phyloP scores from a whole-genome alignment of 768 basidiomycete genomes.

The Mycena metata region DNA sequence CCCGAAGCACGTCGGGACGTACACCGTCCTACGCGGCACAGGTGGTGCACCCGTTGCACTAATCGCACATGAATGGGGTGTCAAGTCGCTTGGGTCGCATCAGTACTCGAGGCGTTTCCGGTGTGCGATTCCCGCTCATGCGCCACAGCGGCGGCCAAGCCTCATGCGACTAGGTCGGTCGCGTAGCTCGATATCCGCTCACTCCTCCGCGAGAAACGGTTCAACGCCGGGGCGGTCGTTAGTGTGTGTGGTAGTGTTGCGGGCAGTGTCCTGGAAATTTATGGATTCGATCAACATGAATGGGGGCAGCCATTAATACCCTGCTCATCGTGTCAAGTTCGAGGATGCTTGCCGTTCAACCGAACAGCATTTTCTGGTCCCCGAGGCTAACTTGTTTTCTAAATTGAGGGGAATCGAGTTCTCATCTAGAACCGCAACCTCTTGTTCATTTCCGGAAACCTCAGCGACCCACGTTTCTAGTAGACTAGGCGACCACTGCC shows the following conservation, averaged over 20 bases:
- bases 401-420: too few relatives aligned
- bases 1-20: conserved; percentile 49
- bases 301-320: too few relatives aligned
- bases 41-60: not conserved
- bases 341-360: too few relatives aligned
- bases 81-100: conserved; percentile 7
- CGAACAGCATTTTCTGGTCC: too few relatives aligned
- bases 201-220: conserved; percentile 5
- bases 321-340: too few relatives aligned
- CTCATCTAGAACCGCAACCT: too few relatives aligned
- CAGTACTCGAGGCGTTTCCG: conserved; percentile 5
- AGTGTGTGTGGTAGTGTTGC: not conserved
- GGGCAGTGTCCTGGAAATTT: too few relatives aligned
- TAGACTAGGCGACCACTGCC: too few relatives aligned
- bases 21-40: conserved; percentile 37
- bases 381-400: too few relatives aligned
- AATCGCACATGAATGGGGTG: conserved; percentile 15
- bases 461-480: too few relatives aligned
- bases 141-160: conserved; percentile 17
- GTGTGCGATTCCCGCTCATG: not conserved
- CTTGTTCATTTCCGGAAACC: too few relatives aligned
- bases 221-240: conserved; percentile 5
- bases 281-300: too few relatives aligned
- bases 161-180: conserved; percentile 21
- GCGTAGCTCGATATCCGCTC: conserved; percentile 17